Percentiles rank a stretch among this genome's conserved stretches.
Evolutionary conservation across 2,329 filamentous ascomycete species (phyloP).

Genomic region (Talaromyces sp.): DNA sequence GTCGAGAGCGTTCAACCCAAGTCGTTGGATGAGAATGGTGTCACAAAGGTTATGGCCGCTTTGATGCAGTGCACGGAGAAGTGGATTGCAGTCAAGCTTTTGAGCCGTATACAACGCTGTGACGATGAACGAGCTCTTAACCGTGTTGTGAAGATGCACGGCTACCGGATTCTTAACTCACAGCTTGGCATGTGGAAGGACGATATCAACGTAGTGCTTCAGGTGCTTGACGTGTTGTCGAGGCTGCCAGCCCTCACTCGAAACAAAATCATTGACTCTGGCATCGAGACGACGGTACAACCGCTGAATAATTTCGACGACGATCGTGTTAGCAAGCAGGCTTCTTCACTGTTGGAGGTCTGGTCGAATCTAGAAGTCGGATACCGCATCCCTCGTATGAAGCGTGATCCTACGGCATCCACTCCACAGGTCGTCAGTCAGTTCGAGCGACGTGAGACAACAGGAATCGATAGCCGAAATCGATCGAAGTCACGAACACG

Average conservation of each 20-base stretch:
- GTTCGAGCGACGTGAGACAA: constrained; percentile 54
- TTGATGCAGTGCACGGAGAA: constrained; percentile 98
- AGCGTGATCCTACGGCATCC: constrained; percentile 65
- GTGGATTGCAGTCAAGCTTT: constrained; percentile 95
- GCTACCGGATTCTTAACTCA: constrained; percentile 89
- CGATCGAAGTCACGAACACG: constrained; percentile 46
- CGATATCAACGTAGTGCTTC: constrained; percentile 84
- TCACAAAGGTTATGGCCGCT: constrained; percentile 92
- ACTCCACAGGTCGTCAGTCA: constrained; percentile 59
- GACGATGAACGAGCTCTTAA: constrained; percentile 83
- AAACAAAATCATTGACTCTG: constrained; percentile 96
- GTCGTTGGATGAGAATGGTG: constrained; percentile 73
- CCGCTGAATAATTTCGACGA: constrained; percentile 65
- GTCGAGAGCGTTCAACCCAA: constrained; percentile 82
- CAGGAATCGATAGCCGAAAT: constrained; percentile 33
- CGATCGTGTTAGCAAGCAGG: constrained; percentile 68
- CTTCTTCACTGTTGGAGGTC: constrained; percentile 68
- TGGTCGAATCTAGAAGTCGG: constrained; percentile 89
- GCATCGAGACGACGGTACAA: constrained; percentile 80
- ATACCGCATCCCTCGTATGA: constrained; percentile 89
- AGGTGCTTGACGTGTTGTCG: constrained; percentile 84
- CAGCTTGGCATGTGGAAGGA: constrained; percentile 79
- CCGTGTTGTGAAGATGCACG: constrained; percentile 91
- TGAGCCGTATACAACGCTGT: constrained; percentile 81
- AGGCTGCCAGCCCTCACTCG: constrained; percentile 84